Conservation (phyloP, 768 basidiomycete species). For the Tulasnella sp. region DNA sequence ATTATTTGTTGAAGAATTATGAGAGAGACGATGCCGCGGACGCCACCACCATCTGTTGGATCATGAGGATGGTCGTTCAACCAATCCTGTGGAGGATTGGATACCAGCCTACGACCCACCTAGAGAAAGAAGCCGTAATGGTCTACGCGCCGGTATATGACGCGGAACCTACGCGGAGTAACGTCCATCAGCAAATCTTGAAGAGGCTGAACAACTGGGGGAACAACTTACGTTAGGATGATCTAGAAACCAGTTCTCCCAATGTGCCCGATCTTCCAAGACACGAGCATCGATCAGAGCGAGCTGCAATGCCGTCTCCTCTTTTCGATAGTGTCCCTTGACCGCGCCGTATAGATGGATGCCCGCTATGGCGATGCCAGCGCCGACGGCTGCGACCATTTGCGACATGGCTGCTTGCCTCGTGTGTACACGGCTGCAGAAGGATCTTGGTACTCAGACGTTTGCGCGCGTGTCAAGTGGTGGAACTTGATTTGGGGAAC, state of each 20-base stretch:
- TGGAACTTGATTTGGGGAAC: too few species aligned
- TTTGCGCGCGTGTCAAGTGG: too few species aligned
- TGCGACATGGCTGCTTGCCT: neutral
- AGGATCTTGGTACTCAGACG: neutral
- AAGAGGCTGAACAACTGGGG: neutral
- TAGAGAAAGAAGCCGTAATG: neutral
- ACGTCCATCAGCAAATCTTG: neutral
- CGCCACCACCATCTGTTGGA: slow-evolving; percentile 2
- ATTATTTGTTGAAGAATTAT: too few species aligned
- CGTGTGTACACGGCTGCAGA: neutral
- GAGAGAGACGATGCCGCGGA: slow-evolving; percentile 2
- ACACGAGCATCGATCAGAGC: neutral
- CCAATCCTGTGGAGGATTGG: neutral
- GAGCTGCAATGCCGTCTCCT: neutral
- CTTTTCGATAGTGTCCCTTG: neutral
- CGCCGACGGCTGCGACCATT: neutral
- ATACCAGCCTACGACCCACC: neutral
- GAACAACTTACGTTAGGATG: neutral
- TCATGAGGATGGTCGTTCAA: too few species aligned
- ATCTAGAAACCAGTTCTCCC: neutral
- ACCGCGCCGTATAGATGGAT: neutral
- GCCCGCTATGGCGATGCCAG: neutral
- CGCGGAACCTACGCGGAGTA: neutral
- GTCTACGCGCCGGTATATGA: neutral
- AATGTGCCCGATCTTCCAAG: neutral